phyloP scores from a whole-genome alignment of 164 flowering plant genomes.

The Litsea cubeba region DNA sequence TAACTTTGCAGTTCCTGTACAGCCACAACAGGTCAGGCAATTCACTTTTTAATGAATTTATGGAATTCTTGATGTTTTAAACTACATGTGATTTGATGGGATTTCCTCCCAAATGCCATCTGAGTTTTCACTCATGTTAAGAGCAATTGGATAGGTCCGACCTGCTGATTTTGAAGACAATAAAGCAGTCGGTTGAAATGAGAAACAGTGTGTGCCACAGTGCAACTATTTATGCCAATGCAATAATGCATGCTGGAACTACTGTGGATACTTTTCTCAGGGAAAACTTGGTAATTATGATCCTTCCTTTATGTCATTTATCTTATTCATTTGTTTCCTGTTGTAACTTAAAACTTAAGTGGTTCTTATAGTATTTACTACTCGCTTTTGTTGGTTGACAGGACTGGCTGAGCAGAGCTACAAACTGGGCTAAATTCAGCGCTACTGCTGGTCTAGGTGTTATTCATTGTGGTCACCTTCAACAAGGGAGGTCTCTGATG shows the following conservation, averaged over 20 bases:
- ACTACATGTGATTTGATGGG: not conserved
- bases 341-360: not conserved
- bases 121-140: not conserved
- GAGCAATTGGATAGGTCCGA: slow-evolving; percentile 54
- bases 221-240: slow-evolving; percentile 93
- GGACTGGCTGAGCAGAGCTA: slow-evolving; percentile 94
- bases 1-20: slow-evolving; percentile 82
- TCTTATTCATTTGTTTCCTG: not conserved
- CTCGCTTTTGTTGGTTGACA: slow-evolving; percentile 17
- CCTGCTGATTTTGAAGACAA: slow-evolving; percentile 79
- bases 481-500: slow-evolving; percentile 91
- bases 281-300: slow-evolving; percentile 64
- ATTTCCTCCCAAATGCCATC: not conserved
- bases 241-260: slow-evolving; percentile 97
- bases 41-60: not conserved
- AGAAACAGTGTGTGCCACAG: slow-evolving; percentile 96
- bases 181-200: slow-evolving; percentile 95
- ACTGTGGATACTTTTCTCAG: slow-evolving; percentile 92
- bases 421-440: slow-evolving; percentile 96
- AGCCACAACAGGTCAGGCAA: slow-evolving; percentile 76
- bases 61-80: not conserved
- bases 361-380: not conserved
- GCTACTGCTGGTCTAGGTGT: slow-evolving; percentile 95
- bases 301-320: not conserved
- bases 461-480: slow-evolving; percentile 84